Percentiles rank a stretch among this genome's conserved stretches.
phyloP scores from a whole-genome alignment of 345 rosid genomes.

The Pelargonium nanum region DNA sequence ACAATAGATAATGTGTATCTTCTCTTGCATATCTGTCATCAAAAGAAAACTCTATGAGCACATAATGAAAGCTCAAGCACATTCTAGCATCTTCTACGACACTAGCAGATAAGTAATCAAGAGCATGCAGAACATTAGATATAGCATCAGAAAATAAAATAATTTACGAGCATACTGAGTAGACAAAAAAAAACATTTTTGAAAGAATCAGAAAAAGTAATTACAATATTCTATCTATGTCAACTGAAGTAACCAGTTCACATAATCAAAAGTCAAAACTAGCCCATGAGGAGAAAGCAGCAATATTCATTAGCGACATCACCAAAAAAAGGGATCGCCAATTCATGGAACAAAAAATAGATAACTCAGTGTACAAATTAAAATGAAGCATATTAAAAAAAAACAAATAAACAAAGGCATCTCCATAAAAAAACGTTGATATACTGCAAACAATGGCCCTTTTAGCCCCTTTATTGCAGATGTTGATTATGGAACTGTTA shows the following conservation, averaged over 20 bases:
- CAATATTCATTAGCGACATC: too few species aligned
- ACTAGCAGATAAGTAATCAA: not conserved
- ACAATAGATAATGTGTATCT: conserved; percentile 85
- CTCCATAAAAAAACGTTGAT: too few species aligned
- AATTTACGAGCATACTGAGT: not conserved
- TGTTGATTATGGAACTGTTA: not conserved
- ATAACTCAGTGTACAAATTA: not conserved
- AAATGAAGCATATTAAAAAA: too few species aligned
- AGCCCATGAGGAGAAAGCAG: not conserved
- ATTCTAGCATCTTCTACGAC: not conserved
- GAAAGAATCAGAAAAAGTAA: not conserved
- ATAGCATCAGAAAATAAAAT: too few species aligned
- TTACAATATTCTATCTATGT: not conserved
- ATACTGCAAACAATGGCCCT: not conserved
- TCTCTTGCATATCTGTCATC: conserved; percentile 84
- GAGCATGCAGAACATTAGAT: not conserved
- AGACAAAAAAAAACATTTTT: too few species aligned
- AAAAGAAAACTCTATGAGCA: conserved; percentile 4
- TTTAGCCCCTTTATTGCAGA: too few species aligned
- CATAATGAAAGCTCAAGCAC: not conserved
- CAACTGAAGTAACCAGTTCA: not conserved
- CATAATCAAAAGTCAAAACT: not conserved
- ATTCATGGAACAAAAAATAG: not conserved
- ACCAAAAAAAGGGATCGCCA: not conserved
- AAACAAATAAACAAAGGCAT: too few species aligned